Conservation (phyloP, 2,329 filamentous ascomycete species). For the Gaeumannomyces sp. region DNA sequence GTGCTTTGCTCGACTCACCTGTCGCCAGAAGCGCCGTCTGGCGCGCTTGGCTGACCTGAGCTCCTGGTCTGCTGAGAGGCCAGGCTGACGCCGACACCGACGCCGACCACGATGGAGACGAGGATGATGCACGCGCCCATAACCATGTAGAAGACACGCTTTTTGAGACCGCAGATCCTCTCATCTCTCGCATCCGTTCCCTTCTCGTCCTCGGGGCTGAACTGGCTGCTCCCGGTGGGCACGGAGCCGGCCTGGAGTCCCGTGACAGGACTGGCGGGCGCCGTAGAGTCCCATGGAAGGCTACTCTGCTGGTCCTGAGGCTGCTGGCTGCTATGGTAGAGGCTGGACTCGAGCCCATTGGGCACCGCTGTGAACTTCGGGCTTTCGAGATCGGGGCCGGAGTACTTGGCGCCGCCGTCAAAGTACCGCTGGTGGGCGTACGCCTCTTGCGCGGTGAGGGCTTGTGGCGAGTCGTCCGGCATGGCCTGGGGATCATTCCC, state of each 20-base stretch:
- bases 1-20: not conserved
- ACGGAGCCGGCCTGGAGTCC: slow-evolving; percentile 2
- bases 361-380: slow-evolving; percentile 14
- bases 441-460: slow-evolving; percentile 11
- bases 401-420: slow-evolving; percentile 18
- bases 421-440: slow-evolving; percentile 11
- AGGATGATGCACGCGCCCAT: slow-evolving; percentile 16
- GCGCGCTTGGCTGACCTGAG: not conserved
- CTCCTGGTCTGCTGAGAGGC: not conserved
- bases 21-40: not conserved
- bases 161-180: slow-evolving; percentile 19
- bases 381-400: slow-evolving; percentile 7
- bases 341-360: slow-evolving; percentile 7
- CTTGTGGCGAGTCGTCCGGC: slow-evolving; percentile 17
- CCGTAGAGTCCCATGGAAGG: slow-evolving; percentile 14
- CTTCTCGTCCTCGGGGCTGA: slow-evolving; percentile 8
- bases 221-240: slow-evolving; percentile 7
- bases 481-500: slow-evolving; percentile 19
- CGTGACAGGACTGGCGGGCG: not conserved
- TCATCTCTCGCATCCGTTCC: not conserved
- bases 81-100: slow-evolving; percentile 15
- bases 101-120: slow-evolving; percentile 19
- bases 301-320: not conserved
- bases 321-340: slow-evolving; percentile 2
- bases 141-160: slow-evolving; percentile 18